These are phyloP conservation scores for Rheum nobile DNA, from an alignment of 148 eudicot genomes.

Conservation along the genomic window DNA sequence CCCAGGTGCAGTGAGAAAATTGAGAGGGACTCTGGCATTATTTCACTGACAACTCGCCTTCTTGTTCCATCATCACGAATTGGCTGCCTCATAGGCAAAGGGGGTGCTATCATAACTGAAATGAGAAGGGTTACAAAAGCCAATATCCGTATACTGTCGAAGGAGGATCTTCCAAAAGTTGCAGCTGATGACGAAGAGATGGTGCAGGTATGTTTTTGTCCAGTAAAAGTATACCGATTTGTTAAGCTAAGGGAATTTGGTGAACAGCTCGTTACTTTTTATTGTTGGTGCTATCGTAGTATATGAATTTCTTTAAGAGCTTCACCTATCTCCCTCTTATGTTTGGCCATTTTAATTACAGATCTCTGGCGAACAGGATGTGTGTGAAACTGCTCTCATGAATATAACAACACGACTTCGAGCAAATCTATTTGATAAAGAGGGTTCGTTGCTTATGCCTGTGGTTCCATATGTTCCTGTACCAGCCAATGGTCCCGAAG, in stretches of 20 bases:
- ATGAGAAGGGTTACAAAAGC: slow-evolving; percentile 89
- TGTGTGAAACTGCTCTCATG: slow-evolving; percentile 76
- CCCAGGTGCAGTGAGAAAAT: slow-evolving; percentile 93
- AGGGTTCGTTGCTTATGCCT: slow-evolving; percentile 73
- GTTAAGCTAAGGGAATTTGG: neutral
- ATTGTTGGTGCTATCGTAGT: neutral
- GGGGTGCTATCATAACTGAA: slow-evolving; percentile 81
- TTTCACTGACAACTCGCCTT: slow-evolving; percentile 64
- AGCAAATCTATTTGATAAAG: slow-evolving; percentile 88
- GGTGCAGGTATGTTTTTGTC: slow-evolving; percentile 62
- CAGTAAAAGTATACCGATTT: neutral
- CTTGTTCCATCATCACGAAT: slow-evolving; percentile 75
- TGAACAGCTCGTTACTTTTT: neutral
- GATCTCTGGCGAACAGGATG: slow-evolving; percentile 92
- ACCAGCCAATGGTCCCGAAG: slow-evolving; percentile 51
- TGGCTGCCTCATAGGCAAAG: slow-evolving; percentile 96
- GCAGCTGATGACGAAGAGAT: slow-evolving; percentile 87
- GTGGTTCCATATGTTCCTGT: slow-evolving; percentile 81
- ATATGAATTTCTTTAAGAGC: neutral
- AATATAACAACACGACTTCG: slow-evolving; percentile 74
- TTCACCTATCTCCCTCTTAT: neutral
- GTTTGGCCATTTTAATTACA: slow-evolving; percentile 12
- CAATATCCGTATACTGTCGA: slow-evolving; percentile 80
- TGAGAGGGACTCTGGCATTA: slow-evolving; percentile 92
- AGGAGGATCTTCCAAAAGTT: slow-evolving; percentile 83